Conservation (phyloP, 169 alveolate species). For the Plasmodium billcollinsi region DNA sequence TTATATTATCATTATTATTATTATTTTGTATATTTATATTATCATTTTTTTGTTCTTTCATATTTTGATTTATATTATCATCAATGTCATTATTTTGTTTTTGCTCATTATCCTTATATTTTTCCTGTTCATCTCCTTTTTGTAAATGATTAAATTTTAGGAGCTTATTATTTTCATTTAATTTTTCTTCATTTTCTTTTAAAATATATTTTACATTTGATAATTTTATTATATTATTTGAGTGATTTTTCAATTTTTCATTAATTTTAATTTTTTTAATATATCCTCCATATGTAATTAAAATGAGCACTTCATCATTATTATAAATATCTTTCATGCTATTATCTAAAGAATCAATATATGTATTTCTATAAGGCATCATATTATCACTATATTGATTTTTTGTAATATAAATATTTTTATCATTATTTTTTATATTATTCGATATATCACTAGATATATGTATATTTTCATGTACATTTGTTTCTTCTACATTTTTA, state of each 20-base stretch:
- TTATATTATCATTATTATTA: background rate
- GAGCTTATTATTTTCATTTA: constrained; percentile 1
- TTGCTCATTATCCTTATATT: background rate
- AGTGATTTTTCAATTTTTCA: constrained; percentile 65
- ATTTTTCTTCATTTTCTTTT: constrained; percentile 52
- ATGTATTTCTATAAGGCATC: constrained; percentile 49
- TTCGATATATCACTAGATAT: background rate
- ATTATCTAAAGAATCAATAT: constrained; percentile 45
- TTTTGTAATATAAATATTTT: background rate
- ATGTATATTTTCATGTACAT: background rate
- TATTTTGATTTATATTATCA: too few species aligned
- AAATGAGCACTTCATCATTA: constrained; percentile 59
- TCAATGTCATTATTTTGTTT: background rate
- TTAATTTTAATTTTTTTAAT: constrained; percentile 52
- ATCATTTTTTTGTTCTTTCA: too few species aligned
- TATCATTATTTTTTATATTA: background rate
- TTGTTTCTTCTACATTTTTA: background rate
- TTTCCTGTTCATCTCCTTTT: background rate
- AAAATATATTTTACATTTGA: constrained; percentile 70
- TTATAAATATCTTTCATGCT: constrained; percentile 25
- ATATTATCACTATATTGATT: background rate
- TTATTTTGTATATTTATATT: background rate
- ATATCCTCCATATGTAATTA: constrained; percentile 71
- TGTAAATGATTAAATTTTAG: constrained; percentile 1
- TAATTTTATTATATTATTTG: constrained; percentile 47